Conservation (phyloP, 1,139 yeast species). For the Blastobotrys ciferrii region DNA sequence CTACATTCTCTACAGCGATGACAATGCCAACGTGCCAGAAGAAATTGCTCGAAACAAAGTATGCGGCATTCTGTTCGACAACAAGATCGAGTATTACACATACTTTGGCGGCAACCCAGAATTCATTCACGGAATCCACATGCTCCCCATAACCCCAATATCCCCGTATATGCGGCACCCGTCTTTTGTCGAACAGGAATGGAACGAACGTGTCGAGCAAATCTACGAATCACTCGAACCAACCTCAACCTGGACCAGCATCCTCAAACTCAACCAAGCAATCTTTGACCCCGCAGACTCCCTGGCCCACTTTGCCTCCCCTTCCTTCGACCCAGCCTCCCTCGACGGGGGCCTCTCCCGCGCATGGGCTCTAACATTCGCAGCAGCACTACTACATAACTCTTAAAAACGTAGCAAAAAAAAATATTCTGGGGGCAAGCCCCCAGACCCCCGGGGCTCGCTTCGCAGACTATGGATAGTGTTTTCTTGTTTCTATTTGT, state of each 20-base stretch:
- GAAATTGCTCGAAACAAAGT: constrained; percentile 56
- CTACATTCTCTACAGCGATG: constrained; percentile 54
- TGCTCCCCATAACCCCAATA: constrained; percentile 78
- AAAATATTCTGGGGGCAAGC: too few relatives aligned
- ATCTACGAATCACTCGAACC: constrained; percentile 50
- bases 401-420: too few relatives aligned
- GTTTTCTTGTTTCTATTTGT: too few relatives aligned
- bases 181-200: constrained; percentile 69
- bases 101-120: constrained; percentile 68
- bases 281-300: constrained; percentile 60
- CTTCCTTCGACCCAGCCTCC: constrained; percentile 45
- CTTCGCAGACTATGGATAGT: too few relatives aligned
- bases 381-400: constrained; percentile 2
- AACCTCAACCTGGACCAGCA: constrained; percentile 79
- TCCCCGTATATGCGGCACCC: constrained; percentile 67
- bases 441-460: too few relatives aligned
- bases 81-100: constrained; percentile 82
- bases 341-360: constrained; percentile 84
- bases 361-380: constrained; percentile 73
- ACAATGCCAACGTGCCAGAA: constrained; percentile 55
- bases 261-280: constrained; percentile 69
- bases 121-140: constrained; percentile 88
- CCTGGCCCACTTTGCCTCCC: constrained; percentile 58
- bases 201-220: constrained; percentile 51
- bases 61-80: constrained; percentile 67